Percentiles rank a stretch among this genome's conserved stretches.
phyloP scores from a whole-genome alignment of 306 rosid genomes.

The Dalbergia cultrata region DNA sequence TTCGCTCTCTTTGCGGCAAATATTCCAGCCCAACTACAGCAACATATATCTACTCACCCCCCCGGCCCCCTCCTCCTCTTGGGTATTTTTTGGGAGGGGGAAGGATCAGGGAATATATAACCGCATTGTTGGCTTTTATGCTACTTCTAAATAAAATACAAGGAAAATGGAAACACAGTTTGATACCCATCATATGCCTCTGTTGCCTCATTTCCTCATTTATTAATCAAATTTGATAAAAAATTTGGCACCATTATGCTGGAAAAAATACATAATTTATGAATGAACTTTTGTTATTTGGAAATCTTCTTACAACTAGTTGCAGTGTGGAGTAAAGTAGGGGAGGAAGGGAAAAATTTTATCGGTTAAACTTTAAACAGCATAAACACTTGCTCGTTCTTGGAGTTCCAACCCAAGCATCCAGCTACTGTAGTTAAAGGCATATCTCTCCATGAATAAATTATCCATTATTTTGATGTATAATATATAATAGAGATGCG shows the following conservation, averaged over 20 bases:
- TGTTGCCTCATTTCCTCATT: slow-evolving; percentile 4
- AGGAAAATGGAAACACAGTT: slow-evolving; percentile 17
- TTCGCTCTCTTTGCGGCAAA: slow-evolving; percentile 2
- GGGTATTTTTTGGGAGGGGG: neutral
- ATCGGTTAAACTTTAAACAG: slow-evolving; percentile 13
- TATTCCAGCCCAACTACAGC: neutral
- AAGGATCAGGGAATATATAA: neutral
- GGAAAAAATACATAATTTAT: neutral
- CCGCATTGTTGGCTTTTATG: neutral
- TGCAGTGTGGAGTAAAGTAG: neutral
- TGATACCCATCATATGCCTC: neutral
- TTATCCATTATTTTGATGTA: no score
- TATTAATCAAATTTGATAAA: neutral
- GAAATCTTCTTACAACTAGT: slow-evolving; percentile 34
- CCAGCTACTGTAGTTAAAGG: no score
- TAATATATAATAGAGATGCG: no score
- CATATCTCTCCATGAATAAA: no score
- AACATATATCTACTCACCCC: neutral
- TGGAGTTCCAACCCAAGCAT: no score
- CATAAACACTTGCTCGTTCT: no score
- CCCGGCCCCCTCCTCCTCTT: neutral
- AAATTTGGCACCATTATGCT: neutral
- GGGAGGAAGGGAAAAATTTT: neutral
- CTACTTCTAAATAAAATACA: slow-evolving; percentile 21
- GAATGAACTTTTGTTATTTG: slow-evolving; percentile 9